Evolutionary conservation across 139 green algal genomes (phyloP).

Genomic region (Chlorella vulgaris): DNA sequence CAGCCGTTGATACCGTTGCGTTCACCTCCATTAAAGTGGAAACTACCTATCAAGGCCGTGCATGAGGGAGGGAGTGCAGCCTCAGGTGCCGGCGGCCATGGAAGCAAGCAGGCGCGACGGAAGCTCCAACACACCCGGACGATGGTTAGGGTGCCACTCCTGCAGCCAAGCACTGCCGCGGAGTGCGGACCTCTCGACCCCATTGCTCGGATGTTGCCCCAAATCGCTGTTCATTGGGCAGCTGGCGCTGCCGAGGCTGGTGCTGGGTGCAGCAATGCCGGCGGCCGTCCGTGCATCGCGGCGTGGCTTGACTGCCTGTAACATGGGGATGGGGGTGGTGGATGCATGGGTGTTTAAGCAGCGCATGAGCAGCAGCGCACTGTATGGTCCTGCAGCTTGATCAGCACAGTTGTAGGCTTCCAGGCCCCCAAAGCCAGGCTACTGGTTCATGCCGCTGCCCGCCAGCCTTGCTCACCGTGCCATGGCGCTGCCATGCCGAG

Average conservation of each 20-base stretch:
- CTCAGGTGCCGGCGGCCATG: neutral
- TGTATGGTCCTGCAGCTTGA: too few relatives aligned
- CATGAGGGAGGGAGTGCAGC: neutral
- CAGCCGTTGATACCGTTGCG: too few relatives aligned
- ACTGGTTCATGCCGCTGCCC: too few relatives aligned
- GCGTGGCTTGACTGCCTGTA: neutral
- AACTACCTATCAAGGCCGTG: too few relatives aligned
- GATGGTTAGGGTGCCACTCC: conserved; percentile 33
- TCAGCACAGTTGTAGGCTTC: too few relatives aligned
- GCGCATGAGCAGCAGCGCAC: too few relatives aligned
- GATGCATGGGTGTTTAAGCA: neutral
- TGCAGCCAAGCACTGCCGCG: neutral
- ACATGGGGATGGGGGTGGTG: too few relatives aligned
- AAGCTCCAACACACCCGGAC: conserved; percentile 19
- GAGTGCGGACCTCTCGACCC: too few relatives aligned
- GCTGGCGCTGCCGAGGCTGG: neutral
- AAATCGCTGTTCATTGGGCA: too few relatives aligned
- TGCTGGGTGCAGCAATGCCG: neutral
- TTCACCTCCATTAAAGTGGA: too few relatives aligned
- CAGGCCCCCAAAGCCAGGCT: too few relatives aligned
- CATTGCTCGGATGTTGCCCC: too few relatives aligned
- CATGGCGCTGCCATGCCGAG: conserved; percentile 19
- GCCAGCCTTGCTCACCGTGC: conserved; percentile 7
- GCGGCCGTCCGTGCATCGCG: neutral
- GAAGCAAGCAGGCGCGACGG: conserved; percentile 17